Evolutionary conservation across 768 basidiomycete species (phyloP).

Genomic region (Rossbeevera mucosa): DNA sequence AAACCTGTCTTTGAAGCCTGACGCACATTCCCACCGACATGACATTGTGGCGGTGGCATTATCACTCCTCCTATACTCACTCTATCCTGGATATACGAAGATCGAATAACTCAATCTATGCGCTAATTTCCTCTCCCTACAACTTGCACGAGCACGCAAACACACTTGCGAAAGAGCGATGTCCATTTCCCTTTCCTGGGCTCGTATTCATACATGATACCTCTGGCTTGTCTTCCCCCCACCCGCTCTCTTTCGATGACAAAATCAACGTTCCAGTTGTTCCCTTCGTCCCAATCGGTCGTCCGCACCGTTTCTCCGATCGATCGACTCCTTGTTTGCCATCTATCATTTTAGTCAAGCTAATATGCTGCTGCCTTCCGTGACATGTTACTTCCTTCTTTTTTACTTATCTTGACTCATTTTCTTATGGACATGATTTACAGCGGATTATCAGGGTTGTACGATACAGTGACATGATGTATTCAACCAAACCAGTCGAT

Average conservation of each 20-base stretch:
- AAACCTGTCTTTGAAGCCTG: neutral
- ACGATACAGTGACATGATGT: neutral
- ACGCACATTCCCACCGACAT: neutral
- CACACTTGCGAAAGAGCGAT: neutral
- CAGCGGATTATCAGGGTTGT: neutral
- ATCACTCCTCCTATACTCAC: neutral
- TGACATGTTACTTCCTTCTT: neutral
- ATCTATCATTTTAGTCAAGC: neutral
- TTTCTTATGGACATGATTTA: neutral
- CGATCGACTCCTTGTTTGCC: neutral
- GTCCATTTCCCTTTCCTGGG: no score
- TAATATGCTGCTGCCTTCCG: neutral
- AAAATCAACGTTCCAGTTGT: constrained; percentile 11
- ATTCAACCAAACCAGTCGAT: neutral
- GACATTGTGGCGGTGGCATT: constrained; percentile 3
- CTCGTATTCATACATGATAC: neutral
- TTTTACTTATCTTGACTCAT: neutral
- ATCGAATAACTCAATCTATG: neutral
- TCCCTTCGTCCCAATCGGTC: neutral
- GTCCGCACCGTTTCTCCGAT: neutral
- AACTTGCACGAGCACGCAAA: neutral
- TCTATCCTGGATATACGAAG: neutral
- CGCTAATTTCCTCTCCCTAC: neutral
- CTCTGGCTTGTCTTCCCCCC: neutral
- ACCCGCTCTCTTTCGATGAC: neutral